phyloP scores from a whole-genome alignment of 805 yeast species.

The Schwanniomyces pseudopolymorphus region DNA sequence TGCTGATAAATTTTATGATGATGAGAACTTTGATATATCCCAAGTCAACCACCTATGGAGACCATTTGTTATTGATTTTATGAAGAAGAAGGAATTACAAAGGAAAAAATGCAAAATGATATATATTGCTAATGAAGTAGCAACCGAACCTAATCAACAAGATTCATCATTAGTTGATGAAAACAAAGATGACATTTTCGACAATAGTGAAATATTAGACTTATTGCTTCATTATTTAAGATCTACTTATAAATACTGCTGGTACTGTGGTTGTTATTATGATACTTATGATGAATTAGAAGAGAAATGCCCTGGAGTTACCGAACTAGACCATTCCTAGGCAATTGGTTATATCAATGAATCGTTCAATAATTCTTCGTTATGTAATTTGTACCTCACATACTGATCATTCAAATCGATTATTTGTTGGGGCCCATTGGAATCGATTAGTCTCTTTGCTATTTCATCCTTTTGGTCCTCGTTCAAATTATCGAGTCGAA shows the following conservation, averaged over 20 bases:
- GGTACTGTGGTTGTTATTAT: conserved; percentile 48
- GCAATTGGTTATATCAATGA: neutral
- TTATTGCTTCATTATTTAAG: conserved; percentile 41
- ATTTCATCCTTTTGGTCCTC: conserved; percentile 10
- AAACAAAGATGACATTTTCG: neutral
- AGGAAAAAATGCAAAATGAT: conserved; percentile 24
- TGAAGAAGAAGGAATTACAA: conserved; percentile 6
- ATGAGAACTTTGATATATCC: conserved; percentile 25
- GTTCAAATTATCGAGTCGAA: conserved; percentile 18
- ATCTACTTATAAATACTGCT: conserved; percentile 43
- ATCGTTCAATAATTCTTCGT: conserved; percentile 9
- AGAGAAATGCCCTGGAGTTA: conserved; percentile 49
- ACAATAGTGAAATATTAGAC: conserved; percentile 20
- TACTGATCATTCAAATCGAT: conserved; percentile 16
- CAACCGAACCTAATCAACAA: neutral
- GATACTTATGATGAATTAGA: conserved; percentile 35
- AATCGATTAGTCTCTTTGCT: conserved; percentile 11
- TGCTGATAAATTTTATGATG: conserved; percentile 17
- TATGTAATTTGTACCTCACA: conserved; percentile 10
- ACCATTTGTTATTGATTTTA: conserved; percentile 14
- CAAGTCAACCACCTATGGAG: conserved; percentile 44
- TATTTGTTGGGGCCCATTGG: conserved; percentile 14
- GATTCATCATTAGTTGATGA: conserved; percentile 18
- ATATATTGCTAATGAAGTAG: neutral
- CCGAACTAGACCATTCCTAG: conserved; percentile 40